phyloP scores from a whole-genome alignment of 2,329 filamentous ascomycete genomes.

The Diplocarpon mali region DNA sequence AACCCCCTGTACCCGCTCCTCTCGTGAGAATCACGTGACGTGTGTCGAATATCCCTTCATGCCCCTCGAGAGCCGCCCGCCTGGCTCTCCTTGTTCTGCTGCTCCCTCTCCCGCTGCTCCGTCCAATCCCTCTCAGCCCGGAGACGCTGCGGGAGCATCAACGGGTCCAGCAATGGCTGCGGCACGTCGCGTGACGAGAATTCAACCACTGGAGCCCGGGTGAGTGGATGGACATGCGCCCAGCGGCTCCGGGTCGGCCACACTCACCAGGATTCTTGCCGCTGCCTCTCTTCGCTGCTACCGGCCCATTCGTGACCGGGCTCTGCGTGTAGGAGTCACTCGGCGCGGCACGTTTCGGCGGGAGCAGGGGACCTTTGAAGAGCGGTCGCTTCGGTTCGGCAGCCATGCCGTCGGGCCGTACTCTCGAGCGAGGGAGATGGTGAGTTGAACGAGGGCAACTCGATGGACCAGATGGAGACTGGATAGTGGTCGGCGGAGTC shows the following conservation, averaged over 20 bases:
- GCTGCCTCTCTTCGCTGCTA: constrained; percentile 5
- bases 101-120: too few relatives aligned
- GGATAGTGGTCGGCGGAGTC: background rate
- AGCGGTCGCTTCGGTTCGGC: constrained; percentile 4
- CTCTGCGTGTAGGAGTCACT: constrained; percentile 14
- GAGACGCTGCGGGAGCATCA: constrained; percentile 11
- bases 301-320: constrained; percentile 13
- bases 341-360: constrained; percentile 7
- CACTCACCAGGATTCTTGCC: background rate
- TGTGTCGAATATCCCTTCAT: too few relatives aligned
- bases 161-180: constrained; percentile 23
- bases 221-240: constrained; percentile 4
- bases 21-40: too few relatives aligned
- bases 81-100: too few relatives aligned
- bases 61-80: too few relatives aligned
- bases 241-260: too few relatives aligned
- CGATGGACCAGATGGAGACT: background rate
- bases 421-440: too few relatives aligned
- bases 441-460: too few relatives aligned
- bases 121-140: too few relatives aligned
- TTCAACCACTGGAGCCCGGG: constrained; percentile 11
- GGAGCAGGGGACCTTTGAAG: constrained; percentile 13
- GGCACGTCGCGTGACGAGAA: constrained; percentile 16
- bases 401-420: background rate
- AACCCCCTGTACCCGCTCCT: too few relatives aligned